These are phyloP conservation scores for Geotrichum cucujoidarum DNA, from an alignment of 1,139 yeast species.

Conservation along the genomic window DNA sequence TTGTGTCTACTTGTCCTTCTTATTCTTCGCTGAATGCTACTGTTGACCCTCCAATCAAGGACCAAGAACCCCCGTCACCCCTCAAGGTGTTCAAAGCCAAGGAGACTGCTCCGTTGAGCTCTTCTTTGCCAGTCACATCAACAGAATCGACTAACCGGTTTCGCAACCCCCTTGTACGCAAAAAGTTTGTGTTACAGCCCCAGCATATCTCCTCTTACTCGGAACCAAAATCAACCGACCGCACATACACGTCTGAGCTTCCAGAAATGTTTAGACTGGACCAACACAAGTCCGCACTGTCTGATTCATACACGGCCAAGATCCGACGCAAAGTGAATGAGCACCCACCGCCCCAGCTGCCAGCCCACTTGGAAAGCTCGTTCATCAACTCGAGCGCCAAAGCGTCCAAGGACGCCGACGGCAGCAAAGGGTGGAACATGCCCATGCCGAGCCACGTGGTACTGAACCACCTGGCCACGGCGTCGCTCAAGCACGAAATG, in stretches of 20 bases:
- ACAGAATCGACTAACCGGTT: not conserved
- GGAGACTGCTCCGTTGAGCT: not conserved
- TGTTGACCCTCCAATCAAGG: not conserved
- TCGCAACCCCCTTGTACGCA: not conserved
- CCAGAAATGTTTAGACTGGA: constrained; percentile 72
- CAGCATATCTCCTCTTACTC: constrained; percentile 22
- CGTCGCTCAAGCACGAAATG: constrained; percentile 88
- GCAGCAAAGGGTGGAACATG: constrained; percentile 47
- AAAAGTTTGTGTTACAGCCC: constrained; percentile 11
- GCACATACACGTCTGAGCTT: constrained; percentile 61
- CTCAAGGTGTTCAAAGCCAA: not conserved
- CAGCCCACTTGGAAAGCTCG: constrained; percentile 92
- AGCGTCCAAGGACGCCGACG: constrained; percentile 43
- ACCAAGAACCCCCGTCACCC: not conserved
- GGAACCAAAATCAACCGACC: constrained; percentile 37
- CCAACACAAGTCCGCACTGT: constrained; percentile 33
- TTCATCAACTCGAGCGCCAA: constrained; percentile 71
- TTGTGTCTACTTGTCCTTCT: not conserved
- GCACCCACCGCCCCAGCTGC: constrained; percentile 78
- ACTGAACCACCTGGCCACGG: constrained; percentile 88
- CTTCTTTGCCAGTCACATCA: constrained; percentile 1
- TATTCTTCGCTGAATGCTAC: not conserved
- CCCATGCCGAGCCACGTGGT: constrained; percentile 95
- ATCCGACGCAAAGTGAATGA: constrained; percentile 8
- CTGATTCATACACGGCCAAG: constrained; percentile 45